Evolutionary conservation across 352 stramenopile genomes (phyloP).

Genomic region (Phytophthora aleatoria): DNA sequence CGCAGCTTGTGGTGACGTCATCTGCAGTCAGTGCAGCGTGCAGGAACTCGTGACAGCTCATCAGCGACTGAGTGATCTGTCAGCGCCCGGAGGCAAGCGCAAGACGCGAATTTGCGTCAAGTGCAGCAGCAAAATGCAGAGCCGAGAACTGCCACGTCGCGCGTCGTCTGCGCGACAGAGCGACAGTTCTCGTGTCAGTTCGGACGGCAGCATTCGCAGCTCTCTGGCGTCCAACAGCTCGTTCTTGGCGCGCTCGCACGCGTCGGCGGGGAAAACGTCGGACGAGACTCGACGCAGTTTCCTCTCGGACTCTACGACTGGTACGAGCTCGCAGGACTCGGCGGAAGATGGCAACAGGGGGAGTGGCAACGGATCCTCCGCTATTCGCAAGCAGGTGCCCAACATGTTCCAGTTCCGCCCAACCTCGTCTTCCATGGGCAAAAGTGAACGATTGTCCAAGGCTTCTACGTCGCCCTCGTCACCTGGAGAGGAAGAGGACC

Average conservation of each 20-base stretch:
- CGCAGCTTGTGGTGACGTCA: slow-evolving; percentile 77
- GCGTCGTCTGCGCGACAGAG: slow-evolving; percentile 40
- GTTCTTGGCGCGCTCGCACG: slow-evolving; percentile 31
- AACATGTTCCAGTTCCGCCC: slow-evolving; percentile 72
- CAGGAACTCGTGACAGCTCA: slow-evolving; percentile 72
- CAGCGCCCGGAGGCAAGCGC: slow-evolving; percentile 53
- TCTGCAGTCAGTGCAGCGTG: slow-evolving; percentile 82
- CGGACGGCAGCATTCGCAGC: slow-evolving; percentile 34
- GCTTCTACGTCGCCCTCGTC: slow-evolving; percentile 37
- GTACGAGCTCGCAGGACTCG: slow-evolving; percentile 39
- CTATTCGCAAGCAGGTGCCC: slow-evolving; percentile 45
- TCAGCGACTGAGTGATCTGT: slow-evolving; percentile 37
- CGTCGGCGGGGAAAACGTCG: slow-evolving; percentile 28
- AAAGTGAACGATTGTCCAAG: slow-evolving; percentile 45
- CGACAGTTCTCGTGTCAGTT: slow-evolving; percentile 36
- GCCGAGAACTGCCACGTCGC: slow-evolving; percentile 56
- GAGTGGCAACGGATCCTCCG: slow-evolving; percentile 38
- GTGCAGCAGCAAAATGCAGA: slow-evolving; percentile 71
- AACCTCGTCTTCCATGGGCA: slow-evolving; percentile 41
- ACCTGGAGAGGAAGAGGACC: slow-evolving; percentile 41
- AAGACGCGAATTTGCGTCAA: slow-evolving; percentile 82
- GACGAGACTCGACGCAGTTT: slow-evolving; percentile 43
- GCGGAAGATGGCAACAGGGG: slow-evolving; percentile 34
- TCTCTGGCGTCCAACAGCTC: slow-evolving; percentile 36
- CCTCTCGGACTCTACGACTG: slow-evolving; percentile 38